A percentile compares a stretch with the other conserved stretches of the same genome.
These are phyloP conservation scores for Phycomyces blakesleeanus DNA, from an alignment of 192 early-diverging fungal species.

Conservation along the genomic window DNA sequence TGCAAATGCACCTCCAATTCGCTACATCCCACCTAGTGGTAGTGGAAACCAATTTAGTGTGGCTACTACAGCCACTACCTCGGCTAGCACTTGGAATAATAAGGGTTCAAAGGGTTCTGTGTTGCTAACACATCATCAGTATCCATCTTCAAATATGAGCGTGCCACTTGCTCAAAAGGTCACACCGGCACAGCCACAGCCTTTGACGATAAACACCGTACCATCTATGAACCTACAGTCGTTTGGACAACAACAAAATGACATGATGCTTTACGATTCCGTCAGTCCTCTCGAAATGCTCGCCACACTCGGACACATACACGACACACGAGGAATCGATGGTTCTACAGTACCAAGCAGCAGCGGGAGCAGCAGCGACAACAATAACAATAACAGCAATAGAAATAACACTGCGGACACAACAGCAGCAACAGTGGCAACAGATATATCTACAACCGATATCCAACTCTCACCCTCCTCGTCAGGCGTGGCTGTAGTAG, in stretches of 20 bases:
- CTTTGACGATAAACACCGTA: neutral
- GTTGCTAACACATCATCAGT: slow-evolving; percentile 24
- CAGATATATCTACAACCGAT: too few relatives aligned
- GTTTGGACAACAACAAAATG: slow-evolving; percentile 15
- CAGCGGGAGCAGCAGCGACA: too few relatives aligned
- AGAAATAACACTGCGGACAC: too few relatives aligned
- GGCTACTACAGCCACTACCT: slow-evolving; percentile 19
- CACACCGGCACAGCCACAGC: neutral
- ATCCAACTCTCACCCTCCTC: too few relatives aligned
- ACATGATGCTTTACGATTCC: slow-evolving; percentile 32
- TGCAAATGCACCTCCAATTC: slow-evolving; percentile 15
- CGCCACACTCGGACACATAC: slow-evolving; percentile 31
- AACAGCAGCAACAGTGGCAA: too few relatives aligned
- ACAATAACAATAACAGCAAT: too few relatives aligned
- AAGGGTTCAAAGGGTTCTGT: neutral
- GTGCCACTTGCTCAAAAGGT: slow-evolving; percentile 25
- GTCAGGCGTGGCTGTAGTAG: too few relatives aligned
- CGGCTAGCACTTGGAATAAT: slow-evolving; percentile 11
- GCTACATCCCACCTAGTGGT: slow-evolving; percentile 19
- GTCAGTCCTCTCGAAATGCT: slow-evolving; percentile 46
- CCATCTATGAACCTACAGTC: neutral
- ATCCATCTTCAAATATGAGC: slow-evolving; percentile 22
- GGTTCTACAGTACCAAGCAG: too few relatives aligned
- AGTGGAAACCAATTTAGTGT: slow-evolving; percentile 24
- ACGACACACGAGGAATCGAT: too few relatives aligned